Percentiles rank a stretch among this genome's conserved stretches.
Evolutionary conservation across 2,329 filamentous ascomycete genomes (phyloP).

Genomic region (Camillea tinctor): DNA sequence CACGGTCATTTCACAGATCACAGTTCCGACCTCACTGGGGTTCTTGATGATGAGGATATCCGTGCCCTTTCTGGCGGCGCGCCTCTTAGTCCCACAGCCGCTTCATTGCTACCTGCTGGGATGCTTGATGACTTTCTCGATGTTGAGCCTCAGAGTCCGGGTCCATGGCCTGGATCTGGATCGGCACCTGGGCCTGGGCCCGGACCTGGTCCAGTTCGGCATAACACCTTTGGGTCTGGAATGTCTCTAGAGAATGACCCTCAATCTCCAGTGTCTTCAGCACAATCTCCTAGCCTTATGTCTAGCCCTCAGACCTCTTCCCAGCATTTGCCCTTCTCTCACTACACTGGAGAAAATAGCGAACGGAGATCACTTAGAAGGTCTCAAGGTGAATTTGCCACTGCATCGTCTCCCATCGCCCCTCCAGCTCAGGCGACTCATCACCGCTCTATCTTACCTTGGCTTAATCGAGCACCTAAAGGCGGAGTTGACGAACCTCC

Average conservation of each 20-base stretch:
- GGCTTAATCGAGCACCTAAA: conserved; percentile 63
- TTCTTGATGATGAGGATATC: conserved; percentile 60
- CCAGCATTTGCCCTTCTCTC: conserved; percentile 55
- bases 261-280: conserved; percentile 62
- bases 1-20: conserved; percentile 53
- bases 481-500: conserved; percentile 58
- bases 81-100: conserved; percentile 75
- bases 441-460: conserved; percentile 54
- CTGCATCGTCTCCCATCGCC: conserved; percentile 42
- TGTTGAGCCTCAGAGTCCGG: conserved; percentile 53
- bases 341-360: conserved; percentile 44
- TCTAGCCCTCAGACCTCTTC: conserved; percentile 63
- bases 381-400: conserved; percentile 29
- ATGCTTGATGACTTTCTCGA: conserved; percentile 62
- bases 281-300: conserved; percentile 54
- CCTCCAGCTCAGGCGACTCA: conserved; percentile 38
- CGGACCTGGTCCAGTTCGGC: conserved; percentile 25
- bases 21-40: conserved; percentile 41
- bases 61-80: conserved; percentile 62
- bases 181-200: conserved; percentile 34
- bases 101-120: conserved; percentile 69
- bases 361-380: conserved; percentile 44
- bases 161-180: conserved; percentile 23
- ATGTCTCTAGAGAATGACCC: conserved; percentile 45
- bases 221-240: conserved; percentile 37